Percentiles rank a stretch among this genome's conserved stretches.
These are phyloP conservation scores for Venturia effusa DNA, from an alignment of 2,329 filamentous ascomycete genomes.

Conservation along the genomic window DNA sequence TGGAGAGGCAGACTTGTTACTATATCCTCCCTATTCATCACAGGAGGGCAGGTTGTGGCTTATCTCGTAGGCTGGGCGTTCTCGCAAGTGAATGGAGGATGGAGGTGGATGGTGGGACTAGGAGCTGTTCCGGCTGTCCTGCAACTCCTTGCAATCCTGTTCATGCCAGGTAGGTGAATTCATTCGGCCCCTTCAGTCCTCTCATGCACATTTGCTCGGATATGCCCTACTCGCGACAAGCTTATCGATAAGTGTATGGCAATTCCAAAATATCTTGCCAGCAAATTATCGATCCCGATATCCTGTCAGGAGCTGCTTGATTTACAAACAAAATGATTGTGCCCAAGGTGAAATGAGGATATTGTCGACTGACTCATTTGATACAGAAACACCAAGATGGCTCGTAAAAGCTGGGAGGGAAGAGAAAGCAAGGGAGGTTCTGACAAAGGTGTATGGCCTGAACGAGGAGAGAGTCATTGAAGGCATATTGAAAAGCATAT, in stretches of 20 bases:
- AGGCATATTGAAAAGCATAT: conserved; percentile 5
- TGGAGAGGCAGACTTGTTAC: conserved; percentile 73
- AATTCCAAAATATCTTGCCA: background rate
- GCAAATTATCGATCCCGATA: background rate
- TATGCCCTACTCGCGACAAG: background rate
- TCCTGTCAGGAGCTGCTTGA: background rate
- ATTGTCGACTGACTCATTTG: background rate
- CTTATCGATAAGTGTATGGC: background rate
- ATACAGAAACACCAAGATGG: conserved; percentile 71
- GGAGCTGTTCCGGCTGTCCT: conserved; percentile 66
- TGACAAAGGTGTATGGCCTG: conserved; percentile 56
- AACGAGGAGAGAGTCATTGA: conserved; percentile 25
- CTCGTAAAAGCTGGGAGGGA: conserved; percentile 59
- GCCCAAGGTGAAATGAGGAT: background rate
- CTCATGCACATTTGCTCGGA: background rate
- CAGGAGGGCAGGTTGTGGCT: conserved; percentile 77
- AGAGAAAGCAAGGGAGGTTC: conserved; percentile 51
- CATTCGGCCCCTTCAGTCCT: background rate
- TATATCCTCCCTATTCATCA: conserved; percentile 72
- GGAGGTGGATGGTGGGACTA: conserved; percentile 87
- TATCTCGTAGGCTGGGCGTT: conserved; percentile 77
- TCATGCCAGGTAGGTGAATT: conserved; percentile 46
- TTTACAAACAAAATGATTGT: background rate
- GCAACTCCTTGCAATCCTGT: conserved; percentile 56
- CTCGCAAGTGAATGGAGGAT: conserved; percentile 48